Evolutionary conservation across 805 yeast species (phyloP).

Genomic region (Dipodascopsis uninucleata): DNA sequence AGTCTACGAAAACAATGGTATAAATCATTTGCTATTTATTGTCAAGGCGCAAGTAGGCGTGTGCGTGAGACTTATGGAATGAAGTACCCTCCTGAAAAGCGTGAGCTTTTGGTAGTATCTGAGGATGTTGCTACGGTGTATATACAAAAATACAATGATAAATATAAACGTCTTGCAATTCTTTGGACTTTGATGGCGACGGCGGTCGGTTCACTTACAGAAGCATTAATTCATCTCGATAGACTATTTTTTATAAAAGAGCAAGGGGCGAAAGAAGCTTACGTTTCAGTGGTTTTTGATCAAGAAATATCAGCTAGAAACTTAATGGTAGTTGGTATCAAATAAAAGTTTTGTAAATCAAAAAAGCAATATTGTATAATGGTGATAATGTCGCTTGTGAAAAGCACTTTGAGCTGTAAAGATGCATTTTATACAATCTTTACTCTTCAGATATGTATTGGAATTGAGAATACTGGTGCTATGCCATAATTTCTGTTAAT

Average conservation of each 20-base stretch:
- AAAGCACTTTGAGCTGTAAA: no score
- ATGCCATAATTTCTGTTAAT: no score
- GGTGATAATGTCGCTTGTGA: no score
- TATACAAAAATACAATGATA: conserved; percentile 1
- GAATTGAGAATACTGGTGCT: no score
- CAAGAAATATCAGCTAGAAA: conserved; percentile 27
- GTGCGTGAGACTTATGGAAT: conserved; percentile 5
- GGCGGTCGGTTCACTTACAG: conserved; percentile 26
- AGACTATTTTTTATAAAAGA: conserved; percentile 22
- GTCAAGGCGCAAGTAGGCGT: conserved; percentile 26
- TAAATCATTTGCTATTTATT: conserved; percentile 20
- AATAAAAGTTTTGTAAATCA: conserved; percentile 3
- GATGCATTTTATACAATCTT: no score
- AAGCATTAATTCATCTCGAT: conserved; percentile 28
- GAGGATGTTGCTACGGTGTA: conserved; percentile 12
- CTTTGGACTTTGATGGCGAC: conserved; percentile 30
- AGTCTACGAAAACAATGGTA: conserved; percentile 27
- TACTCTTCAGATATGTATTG: no score
- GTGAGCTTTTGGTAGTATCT: conserved; percentile 15
- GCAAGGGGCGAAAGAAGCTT: conserved; percentile 18
- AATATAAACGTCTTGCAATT: conserved; percentile 21
- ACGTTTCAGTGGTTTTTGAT: conserved; percentile 26
- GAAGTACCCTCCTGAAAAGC: not conserved
- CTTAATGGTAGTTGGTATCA: conserved; percentile 25
- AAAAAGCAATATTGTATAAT: no score